Evolutionary conservation across 1,284 basidiomycete species (phyloP).

Genomic region (Trichosporon inkin): DNA sequence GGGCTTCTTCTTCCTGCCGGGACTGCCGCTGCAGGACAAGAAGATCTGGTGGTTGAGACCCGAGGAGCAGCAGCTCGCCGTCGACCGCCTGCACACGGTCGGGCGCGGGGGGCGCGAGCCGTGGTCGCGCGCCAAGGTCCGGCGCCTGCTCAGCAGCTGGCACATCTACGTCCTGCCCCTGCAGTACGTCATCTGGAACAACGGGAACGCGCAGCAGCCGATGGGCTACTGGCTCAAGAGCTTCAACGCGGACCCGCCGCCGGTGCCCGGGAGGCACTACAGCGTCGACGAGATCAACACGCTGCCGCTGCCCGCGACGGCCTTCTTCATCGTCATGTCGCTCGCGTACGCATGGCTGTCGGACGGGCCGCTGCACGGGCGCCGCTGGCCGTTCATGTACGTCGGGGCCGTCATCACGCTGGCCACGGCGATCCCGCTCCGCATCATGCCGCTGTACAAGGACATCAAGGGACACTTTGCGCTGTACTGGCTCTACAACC

Average conservation of each 20-base stretch:
- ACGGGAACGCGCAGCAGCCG: slow-evolving; percentile 28
- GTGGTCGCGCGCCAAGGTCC: slow-evolving; percentile 29
- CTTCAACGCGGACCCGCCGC: slow-evolving; percentile 35
- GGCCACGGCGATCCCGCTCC: slow-evolving; percentile 27
- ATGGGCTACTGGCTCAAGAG: slow-evolving; percentile 42
- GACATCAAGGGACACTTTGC: slow-evolving; percentile 30
- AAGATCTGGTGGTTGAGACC: slow-evolving; percentile 31
- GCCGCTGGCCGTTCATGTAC: slow-evolving; percentile 38
- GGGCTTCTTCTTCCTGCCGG: slow-evolving; percentile 39
- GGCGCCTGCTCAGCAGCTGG: slow-evolving; percentile 31
- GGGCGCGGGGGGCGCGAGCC: slow-evolving; percentile 24
- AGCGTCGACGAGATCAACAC: slow-evolving; percentile 37
- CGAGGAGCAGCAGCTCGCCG: slow-evolving; percentile 32
- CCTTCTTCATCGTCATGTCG: slow-evolving; percentile 33
- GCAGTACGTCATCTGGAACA: slow-evolving; percentile 38
- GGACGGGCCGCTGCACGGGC: slow-evolving; percentile 34
- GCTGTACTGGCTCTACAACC: slow-evolving; percentile 29
- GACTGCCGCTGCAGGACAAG: slow-evolving; percentile 27
- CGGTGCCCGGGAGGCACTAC: slow-evolving; percentile 34
- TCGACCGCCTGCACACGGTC: slow-evolving; percentile 24
- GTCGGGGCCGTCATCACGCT: slow-evolving; percentile 30
- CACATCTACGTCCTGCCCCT: slow-evolving; percentile 40
- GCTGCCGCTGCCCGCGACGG: slow-evolving; percentile 32
- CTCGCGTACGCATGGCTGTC: slow-evolving; percentile 36
- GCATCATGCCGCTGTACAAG: slow-evolving; percentile 33